A percentile compares a stretch with the other conserved stretches of the same genome.
phyloP scores from a whole-genome alignment of 2,329 filamentous ascomycete genomes.

The Penicillium sp. region DNA sequence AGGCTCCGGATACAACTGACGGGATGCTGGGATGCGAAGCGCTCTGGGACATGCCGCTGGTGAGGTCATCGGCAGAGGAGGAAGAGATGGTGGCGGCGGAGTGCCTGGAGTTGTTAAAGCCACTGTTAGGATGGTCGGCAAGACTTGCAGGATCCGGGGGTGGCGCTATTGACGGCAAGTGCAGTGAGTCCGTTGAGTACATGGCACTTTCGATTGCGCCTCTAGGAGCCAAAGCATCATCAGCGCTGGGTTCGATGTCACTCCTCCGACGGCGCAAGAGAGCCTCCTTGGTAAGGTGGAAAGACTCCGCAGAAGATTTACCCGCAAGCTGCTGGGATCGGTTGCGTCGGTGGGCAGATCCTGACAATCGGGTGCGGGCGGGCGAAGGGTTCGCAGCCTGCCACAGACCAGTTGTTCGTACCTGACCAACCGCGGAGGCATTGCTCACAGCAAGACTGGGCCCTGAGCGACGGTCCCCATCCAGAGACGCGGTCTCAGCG shows the following conservation, averaged over 20 bases:
- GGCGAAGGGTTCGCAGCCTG: conserved; percentile 22
- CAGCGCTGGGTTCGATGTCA: conserved; percentile 22
- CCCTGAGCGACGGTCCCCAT: conserved; percentile 36
- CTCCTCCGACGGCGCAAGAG: conserved; percentile 31
- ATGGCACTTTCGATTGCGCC: conserved; percentile 24
- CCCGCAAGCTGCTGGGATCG: conserved; percentile 35
- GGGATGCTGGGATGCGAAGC: conserved; percentile 47
- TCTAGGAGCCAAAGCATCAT: conserved; percentile 15
- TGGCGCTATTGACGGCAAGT: conserved; percentile 15
- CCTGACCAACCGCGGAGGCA: conserved; percentile 42
- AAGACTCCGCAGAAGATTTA: conserved; percentile 32
- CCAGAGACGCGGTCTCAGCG: conserved; percentile 34
- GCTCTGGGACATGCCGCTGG: conserved; percentile 46
- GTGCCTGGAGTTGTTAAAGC: conserved; percentile 36
- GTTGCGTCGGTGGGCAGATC: conserved; percentile 33
- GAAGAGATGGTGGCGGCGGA: conserved; percentile 47
- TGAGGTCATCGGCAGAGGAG: conserved; percentile 44
- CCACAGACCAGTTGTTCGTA: conserved; percentile 38
- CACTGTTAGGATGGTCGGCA: conserved; percentile 20
- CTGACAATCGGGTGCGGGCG: conserved; percentile 8
- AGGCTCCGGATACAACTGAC: conserved; percentile 44
- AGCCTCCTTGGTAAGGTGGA: conserved; percentile 34
- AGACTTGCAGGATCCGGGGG: conserved; percentile 13
- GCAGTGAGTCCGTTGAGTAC: conserved; percentile 22
- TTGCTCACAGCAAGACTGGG: conserved; percentile 45